Evolutionary conservation across 2,329 filamentous ascomycete species (phyloP), one percentile per base, ranked within the genome.

Genomic region (Pyrenochaeta sp.): DNA sequence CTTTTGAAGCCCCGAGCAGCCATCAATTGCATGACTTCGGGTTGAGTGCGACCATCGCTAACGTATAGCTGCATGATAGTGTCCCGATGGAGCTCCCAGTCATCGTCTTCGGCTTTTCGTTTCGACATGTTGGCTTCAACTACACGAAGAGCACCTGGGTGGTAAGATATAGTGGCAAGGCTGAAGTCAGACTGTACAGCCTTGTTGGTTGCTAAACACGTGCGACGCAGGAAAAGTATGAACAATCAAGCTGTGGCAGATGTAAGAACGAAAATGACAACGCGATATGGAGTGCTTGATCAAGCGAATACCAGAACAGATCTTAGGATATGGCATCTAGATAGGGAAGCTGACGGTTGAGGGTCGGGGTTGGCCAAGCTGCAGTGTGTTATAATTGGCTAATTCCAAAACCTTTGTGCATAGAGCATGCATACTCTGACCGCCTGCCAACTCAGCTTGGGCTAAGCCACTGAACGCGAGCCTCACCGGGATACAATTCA

Each of bases 111-210:
- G 5, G 40, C 35, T 17, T 12, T 31, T 23, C 57, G 39, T 32
- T 56, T 56, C 7, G 49, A 29, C 57, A 60, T 56, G 14, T 20
- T 42, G 20, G 7, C 17, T 7, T n/a, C n/a, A n/a, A n/a, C n/a
- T n/a, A n/a, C n/a, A n/a, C n/a, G n/a, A n/a, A n/a, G n/a, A n/a
- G n/a, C n/a, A n/a, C n/a, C n/a, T n/a, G n/a, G n/a, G n/a, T n/a
- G n/a, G n/a, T n/a, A n/a, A n/a, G n/a, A n/a, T n/a, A n/a, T n/a
- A n/a, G n/a, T n/a, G n/a, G n/a, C n/a, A n/a, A n/a, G n/a, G n/a
- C n/a, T n/a, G n/a, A n/a, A 12, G 9, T 14, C 14, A 12, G 2
- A n/a, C 7, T 10, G 17, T 23, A 2, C 15, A 39, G 17, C 15
- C 12, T 17, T 17, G n/a, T 11, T n/a, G 6, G n/a, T 11, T 33